These are phyloP conservation scores for Mycena polygramma DNA, from an alignment of 768 basidiomycete species.

Conservation along the genomic window DNA sequence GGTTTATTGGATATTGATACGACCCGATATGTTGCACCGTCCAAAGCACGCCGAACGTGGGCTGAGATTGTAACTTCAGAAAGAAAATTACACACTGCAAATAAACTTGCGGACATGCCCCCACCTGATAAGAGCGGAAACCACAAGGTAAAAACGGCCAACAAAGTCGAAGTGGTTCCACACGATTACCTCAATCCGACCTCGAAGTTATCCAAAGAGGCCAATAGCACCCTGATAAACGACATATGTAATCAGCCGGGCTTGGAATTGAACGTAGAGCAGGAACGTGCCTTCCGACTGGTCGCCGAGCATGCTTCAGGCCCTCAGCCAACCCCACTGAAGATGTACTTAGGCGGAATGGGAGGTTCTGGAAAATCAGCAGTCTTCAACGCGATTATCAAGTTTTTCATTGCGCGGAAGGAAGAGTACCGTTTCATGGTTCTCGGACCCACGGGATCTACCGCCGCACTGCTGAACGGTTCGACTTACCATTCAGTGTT, in stretches of 20 bases:
- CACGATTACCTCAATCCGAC: constrained; percentile 24
- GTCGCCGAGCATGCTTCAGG: constrained; percentile 41
- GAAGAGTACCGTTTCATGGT: constrained; percentile 42
- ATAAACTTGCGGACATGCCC: constrained; percentile 3
- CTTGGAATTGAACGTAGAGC: constrained; percentile 47
- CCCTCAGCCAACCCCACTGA: constrained; percentile 33
- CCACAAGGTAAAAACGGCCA: too few relatives aligned
- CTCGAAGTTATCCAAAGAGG: neutral
- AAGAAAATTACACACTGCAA: neutral
- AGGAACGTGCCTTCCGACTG: constrained; percentile 48
- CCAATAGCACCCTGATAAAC: too few relatives aligned
- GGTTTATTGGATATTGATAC: neutral
- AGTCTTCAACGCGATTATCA: constrained; percentile 43
- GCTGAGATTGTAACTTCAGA: neutral
- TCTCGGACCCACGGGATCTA: constrained; percentile 50
- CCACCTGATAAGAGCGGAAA: neutral
- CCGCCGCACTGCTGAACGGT: constrained; percentile 48
- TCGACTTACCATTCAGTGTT: constrained; percentile 52
- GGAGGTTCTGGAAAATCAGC: constrained; percentile 49
- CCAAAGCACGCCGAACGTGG: neutral
- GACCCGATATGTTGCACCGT: neutral
- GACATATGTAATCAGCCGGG: too few relatives aligned
- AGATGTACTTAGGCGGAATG: constrained; percentile 50
- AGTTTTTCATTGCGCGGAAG: constrained; percentile 39
- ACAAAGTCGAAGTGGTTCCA: constrained; percentile 27